These are phyloP conservation scores for Phytophthora quininea DNA, from an alignment of 352 stramenopile species.

Conservation along the genomic window DNA sequence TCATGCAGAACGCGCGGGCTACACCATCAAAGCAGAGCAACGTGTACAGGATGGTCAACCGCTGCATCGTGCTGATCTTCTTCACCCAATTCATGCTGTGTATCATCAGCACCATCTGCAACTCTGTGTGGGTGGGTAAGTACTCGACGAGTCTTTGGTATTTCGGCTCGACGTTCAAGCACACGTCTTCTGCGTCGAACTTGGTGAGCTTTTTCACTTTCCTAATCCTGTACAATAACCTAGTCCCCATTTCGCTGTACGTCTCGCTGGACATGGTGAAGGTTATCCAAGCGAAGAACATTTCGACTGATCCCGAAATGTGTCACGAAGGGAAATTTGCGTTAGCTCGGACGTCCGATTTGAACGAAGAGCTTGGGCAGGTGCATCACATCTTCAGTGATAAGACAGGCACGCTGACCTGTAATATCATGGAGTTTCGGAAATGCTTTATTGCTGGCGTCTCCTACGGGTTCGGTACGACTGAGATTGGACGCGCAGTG, in stretches of 20 bases:
- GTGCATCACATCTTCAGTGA: constrained; percentile 99
- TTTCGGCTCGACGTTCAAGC: constrained; percentile 32
- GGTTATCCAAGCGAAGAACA: constrained; percentile 77
- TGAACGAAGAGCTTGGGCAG: constrained; percentile 94
- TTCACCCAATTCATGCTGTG: constrained; percentile 64
- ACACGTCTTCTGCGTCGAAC: constrained; percentile 22
- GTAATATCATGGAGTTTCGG: constrained; percentile 98
- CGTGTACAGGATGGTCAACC: constrained; percentile 73
- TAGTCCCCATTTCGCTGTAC: constrained; percentile 98
- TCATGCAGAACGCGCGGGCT: constrained; percentile 75
- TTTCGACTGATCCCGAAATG: constrained; percentile 74
- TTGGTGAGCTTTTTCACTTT: constrained; percentile 94
- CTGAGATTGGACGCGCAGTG: constrained; percentile 73
- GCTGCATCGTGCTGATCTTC: constrained; percentile 75
- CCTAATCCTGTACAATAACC: constrained; percentile 95
- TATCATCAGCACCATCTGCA: constrained; percentile 68
- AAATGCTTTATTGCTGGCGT: constrained; percentile 88
- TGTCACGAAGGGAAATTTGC: constrained; percentile 85
- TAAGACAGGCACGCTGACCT: constrained; percentile 99
- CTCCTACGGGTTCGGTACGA: constrained; percentile 87
- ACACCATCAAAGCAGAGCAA: constrained; percentile 79
- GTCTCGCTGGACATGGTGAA: constrained; percentile 96
- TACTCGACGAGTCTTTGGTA: constrained; percentile 58
- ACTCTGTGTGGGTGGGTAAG: constrained; percentile 49
- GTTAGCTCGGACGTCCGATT: constrained; percentile 85